These are phyloP conservation scores for Cladosporium colombiae DNA, from an alignment of 2,329 filamentous ascomycete species.

Conservation along the genomic window DNA sequence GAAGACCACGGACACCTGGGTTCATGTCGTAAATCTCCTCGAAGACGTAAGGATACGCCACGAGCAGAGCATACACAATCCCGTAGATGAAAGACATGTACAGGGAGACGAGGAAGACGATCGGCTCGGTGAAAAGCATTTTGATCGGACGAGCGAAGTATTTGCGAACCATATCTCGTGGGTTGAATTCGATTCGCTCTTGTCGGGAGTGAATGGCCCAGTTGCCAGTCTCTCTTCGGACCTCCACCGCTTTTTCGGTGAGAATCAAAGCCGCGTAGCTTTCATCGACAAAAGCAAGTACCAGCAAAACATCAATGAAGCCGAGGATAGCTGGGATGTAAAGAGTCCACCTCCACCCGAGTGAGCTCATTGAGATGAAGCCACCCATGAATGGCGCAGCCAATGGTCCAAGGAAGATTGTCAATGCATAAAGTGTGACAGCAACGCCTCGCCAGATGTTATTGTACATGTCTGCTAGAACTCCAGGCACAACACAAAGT, in stretches of 20 bases:
- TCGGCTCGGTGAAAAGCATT: conserved; percentile 68
- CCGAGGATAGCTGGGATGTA: conserved; percentile 53
- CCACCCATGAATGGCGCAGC: conserved; percentile 29
- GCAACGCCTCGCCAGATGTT: conserved; percentile 25
- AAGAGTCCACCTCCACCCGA: conserved; percentile 34
- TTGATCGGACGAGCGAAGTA: conserved; percentile 59
- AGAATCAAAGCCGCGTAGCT: conserved; percentile 57
- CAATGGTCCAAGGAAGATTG: conserved; percentile 28
- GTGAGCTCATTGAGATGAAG: conserved; percentile 24
- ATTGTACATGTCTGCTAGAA: conserved; percentile 23
- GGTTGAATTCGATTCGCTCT: conserved; percentile 22
- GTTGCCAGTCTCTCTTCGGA: conserved; percentile 19
- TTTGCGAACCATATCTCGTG: conserved; percentile 46
- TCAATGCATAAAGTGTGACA: conserved; percentile 25
- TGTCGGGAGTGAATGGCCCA: conserved; percentile 20
- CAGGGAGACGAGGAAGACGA: conserved; percentile 63
- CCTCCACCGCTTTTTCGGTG: conserved; percentile 46
- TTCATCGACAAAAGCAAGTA: conserved; percentile 50
- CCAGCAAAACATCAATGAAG: conserved; percentile 40
- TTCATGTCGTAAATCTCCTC: conserved; percentile 59
- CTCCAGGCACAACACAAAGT: conserved; percentile 23
- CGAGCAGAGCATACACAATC: conserved; percentile 50
- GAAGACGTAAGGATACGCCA: conserved; percentile 59
- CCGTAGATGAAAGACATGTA: conserved; percentile 62
- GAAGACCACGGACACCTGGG: conserved; percentile 60